A percentile compares a stretch with the other conserved stretches of the same genome.
phyloP scores from a whole-genome alignment of 352 stramenopile species.

The Pythium angustatum region DNA sequence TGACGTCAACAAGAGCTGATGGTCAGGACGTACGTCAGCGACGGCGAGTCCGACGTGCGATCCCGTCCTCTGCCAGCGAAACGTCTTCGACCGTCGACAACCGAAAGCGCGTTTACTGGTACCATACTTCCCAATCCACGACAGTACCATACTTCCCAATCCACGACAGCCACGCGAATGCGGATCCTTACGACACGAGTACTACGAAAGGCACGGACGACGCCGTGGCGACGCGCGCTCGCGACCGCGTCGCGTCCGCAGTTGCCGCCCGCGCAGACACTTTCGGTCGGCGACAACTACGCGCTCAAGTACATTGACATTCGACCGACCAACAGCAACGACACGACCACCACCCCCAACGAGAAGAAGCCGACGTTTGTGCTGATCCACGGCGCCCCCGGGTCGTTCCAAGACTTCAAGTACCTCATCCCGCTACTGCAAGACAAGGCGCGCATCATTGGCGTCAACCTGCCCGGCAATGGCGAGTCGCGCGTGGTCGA shows the following conservation, averaged over 20 bases:
- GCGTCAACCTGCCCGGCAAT: constrained; percentile 35
- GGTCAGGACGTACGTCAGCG: neutral
- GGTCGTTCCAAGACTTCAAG: constrained; percentile 54
- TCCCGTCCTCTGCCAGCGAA: too few species aligned
- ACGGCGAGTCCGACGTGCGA: neutral
- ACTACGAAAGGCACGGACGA: too few species aligned
- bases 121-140: too few species aligned
- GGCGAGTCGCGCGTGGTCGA: constrained; percentile 24
- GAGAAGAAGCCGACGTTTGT: constrained; percentile 36
- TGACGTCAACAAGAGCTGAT: neutral
- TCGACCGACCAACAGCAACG: constrained; percentile 4
- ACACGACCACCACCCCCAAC: neutral
- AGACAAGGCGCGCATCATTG: constrained; percentile 30
- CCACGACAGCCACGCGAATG: too few species aligned
- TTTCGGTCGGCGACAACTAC: constrained; percentile 14
- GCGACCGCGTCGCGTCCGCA: constrained; percentile 7
- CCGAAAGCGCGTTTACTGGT: too few species aligned
- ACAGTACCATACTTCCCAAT: too few species aligned
- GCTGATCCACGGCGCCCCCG: constrained; percentile 58
- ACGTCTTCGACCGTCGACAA: too few species aligned
- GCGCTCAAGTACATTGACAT: constrained; percentile 29
- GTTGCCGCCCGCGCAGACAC: constrained; percentile 16
- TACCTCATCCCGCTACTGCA: constrained; percentile 47
- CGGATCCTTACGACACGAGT: neutral
- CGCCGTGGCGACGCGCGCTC: neutral